Base-by-base conservation (phyloP, 257 asterid genomes). In the Gentiana dahurica region DNA sequence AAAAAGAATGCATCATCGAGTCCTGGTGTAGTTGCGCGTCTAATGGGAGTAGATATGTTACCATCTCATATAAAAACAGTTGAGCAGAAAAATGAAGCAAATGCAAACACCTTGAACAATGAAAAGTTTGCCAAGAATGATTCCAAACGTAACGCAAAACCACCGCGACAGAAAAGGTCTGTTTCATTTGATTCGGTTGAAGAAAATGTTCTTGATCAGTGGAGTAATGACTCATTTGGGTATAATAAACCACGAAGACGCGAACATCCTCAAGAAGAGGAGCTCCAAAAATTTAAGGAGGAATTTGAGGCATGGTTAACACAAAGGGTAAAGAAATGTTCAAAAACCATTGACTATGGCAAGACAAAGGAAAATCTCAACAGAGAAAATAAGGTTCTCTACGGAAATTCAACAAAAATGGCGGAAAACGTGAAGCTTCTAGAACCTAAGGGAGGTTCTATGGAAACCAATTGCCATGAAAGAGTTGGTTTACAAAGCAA, bases 211-310 rank as follows among this genome's bases (percentile, higher is more conserved):
- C 59, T 56, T 56, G 78, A 74, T 67, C 70, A 53, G 44, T 46
- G 52, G 71, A 71, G 59, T 51, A 49, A 60, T 44, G 64, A 61
- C 63, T 35, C 35, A 57, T 83, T 68, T 63, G 57, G 12, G 67
- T 24, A 24, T 24, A 67, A 69, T 64, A 91, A 72, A 79, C 84
- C 82, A 48, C 87, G 73, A 60, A 79, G 75, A 10, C 81, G 97
- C 53, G 97, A 85, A 70, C 99, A 92, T 66, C 99, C 99, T 68
- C 99, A 92, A 71, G 99, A 92, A 72, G 94, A 80, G 74, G 95
- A 92, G 72, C 76, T 92, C 34, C 93, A 85, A 74, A 92, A 82
- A 81, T 92, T 92, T 51, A 92, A 92, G 87, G 84, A 77, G 73
- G 99, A 92, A 49, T 92, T 92, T 55, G 99, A 80, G 76, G 95